Evolutionary conservation across 352 stramenopile species (phyloP).

Genomic region (Pythium sukuiense): DNA sequence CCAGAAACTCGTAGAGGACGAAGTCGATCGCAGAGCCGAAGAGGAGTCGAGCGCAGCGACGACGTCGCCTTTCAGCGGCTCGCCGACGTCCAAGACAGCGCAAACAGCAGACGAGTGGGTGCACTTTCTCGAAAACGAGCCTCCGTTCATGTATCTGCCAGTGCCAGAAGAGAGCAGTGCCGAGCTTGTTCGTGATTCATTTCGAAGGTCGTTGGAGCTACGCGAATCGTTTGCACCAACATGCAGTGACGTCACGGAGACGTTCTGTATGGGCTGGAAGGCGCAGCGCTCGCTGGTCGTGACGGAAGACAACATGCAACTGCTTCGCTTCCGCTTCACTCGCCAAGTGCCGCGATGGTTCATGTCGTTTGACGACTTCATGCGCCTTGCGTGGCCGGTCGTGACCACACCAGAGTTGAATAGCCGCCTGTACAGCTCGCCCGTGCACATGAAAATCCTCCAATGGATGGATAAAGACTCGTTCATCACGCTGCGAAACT

Average conservation of each 20-base stretch:
- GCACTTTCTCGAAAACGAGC: slow-evolving; percentile 21
- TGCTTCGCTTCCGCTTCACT: slow-evolving; percentile 30
- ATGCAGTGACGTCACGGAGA: slow-evolving; percentile 20
- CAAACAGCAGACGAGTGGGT: slow-evolving; percentile 14
- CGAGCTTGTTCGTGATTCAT: neutral
- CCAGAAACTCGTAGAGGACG: slow-evolving; percentile 28
- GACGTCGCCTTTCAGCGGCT: neutral
- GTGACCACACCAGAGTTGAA: slow-evolving; percentile 24
- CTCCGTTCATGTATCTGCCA: slow-evolving; percentile 16
- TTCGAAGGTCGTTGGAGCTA: slow-evolving; percentile 7
- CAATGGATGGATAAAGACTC: slow-evolving; percentile 24
- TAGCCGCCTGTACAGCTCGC: slow-evolving; percentile 22
- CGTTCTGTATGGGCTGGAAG: slow-evolving; percentile 26
- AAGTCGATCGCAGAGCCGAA: slow-evolving; percentile 16
- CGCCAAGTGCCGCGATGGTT: slow-evolving; percentile 20
- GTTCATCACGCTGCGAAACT: slow-evolving; percentile 26
- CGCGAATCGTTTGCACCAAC: slow-evolving; percentile 5
- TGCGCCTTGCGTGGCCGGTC: slow-evolving; percentile 13
- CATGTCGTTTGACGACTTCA: slow-evolving; percentile 21
- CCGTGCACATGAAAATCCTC: slow-evolving; percentile 21
- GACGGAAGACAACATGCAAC: slow-evolving; percentile 6
- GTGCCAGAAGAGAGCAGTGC: slow-evolving; percentile 1
- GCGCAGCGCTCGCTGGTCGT: slow-evolving; percentile 20
- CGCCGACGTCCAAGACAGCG: neutral
- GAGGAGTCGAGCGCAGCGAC: neutral